Percentiles rank a stretch among this genome's conserved stretches.
Evolutionary conservation across 176 grass and related monocot species (phyloP).

Genomic region (Coix lacrymajobi): DNA sequence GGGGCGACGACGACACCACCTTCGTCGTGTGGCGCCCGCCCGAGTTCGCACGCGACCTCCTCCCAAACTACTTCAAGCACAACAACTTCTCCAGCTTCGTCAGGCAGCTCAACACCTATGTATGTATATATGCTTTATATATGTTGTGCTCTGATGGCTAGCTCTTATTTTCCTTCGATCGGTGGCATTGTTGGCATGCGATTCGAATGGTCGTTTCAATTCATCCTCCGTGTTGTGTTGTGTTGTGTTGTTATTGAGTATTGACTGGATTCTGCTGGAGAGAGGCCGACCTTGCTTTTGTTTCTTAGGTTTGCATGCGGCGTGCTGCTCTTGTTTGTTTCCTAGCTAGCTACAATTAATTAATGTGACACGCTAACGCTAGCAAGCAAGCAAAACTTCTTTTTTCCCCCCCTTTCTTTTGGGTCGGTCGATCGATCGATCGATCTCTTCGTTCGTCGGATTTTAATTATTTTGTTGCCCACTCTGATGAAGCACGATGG

Average conservation of each 20-base stretch:
- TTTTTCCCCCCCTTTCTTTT: neutral
- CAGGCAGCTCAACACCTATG: constrained; percentile 99
- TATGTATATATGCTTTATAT: constrained; percentile 11
- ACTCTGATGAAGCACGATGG: neutral
- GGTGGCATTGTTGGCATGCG: neutral
- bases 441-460: neutral
- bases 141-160: neutral
- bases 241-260: too few relatives aligned
- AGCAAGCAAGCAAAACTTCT: neutral
- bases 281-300: neutral
- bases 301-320: neutral
- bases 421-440: too few relatives aligned
- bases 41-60: constrained; percentile 84
- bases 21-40: constrained; percentile 96
- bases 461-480: constrained; percentile 29
- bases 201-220: neutral
- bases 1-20: constrained; percentile 80
- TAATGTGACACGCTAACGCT: constrained; percentile 11
- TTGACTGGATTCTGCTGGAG: too few relatives aligned
- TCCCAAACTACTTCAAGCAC: constrained; percentile 99
- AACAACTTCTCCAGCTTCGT: constrained; percentile 99
- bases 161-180: neutral
- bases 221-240: neutral
- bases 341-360: neutral
- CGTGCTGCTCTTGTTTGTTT: constrained; percentile 14